Percentiles rank a stretch among this genome's conserved stretches.
These are phyloP conservation scores for Misopates orontium DNA, from an alignment of 257 asterid species.

Conservation along the genomic window DNA sequence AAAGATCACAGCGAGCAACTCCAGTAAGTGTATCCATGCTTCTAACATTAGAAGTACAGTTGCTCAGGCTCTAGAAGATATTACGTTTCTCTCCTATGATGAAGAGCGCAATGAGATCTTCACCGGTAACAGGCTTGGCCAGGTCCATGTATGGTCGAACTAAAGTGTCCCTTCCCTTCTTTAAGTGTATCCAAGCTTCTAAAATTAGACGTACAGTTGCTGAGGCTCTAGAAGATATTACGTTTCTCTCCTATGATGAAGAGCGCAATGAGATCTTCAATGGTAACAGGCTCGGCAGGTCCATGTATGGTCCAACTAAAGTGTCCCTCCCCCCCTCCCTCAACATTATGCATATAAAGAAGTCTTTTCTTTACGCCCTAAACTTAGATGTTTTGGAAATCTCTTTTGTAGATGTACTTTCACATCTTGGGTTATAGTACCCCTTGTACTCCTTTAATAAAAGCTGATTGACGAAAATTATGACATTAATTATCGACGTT, in stretches of 20 bases:
- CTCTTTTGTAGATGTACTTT: no score
- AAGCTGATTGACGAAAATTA: no score
- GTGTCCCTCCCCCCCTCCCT: no score
- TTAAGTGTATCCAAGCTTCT: no score
- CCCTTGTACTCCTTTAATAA: no score
- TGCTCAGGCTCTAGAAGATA: conserved; percentile 91
- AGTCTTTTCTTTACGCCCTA: no score
- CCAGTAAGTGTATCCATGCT: conserved; percentile 51
- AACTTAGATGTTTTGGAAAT: no score
- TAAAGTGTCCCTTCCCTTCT: no score
- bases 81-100: conserved; percentile 94
- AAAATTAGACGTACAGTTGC: conserved; percentile 66
- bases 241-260: conserved; percentile 96
- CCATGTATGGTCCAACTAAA: conserved; percentile 94
- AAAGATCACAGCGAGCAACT: conserved; percentile 76
- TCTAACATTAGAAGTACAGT: conserved; percentile 64
- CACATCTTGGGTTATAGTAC: no score
- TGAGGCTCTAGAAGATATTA: conserved; percentile 93
- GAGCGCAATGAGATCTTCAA: conserved; percentile 98
- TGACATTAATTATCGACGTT: no score
- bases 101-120: conserved; percentile 99
- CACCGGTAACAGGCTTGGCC: conserved; percentile 85
- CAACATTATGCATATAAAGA: no score
- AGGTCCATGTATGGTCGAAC: conserved; percentile 96
- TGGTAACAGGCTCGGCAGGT: conserved; percentile 84